These are phyloP conservation scores for Kwoniella heveanensis DNA, from an alignment of 768 basidiomycete genomes.

Conservation along the genomic window DNA sequence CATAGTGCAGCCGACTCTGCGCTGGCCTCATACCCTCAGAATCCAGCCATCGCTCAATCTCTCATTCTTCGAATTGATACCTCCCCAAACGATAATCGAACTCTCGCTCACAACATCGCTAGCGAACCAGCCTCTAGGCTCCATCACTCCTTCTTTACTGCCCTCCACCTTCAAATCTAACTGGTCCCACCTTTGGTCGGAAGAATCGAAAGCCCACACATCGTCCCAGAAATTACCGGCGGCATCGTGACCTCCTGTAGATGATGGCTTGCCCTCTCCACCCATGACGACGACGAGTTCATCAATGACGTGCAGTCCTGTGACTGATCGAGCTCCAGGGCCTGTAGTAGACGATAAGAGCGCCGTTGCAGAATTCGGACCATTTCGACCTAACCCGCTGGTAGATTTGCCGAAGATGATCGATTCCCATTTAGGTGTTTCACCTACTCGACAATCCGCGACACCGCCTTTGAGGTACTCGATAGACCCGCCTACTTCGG, in stretches of 20 bases:
- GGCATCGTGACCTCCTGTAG: constrained; percentile 39
- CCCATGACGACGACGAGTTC: constrained; percentile 22
- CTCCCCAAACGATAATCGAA: constrained; percentile 58
- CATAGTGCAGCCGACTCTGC: no score
- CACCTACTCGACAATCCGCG: no score
- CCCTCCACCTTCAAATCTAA: neutral
- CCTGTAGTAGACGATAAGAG: neutral
- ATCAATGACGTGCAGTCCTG: constrained; percentile 17
- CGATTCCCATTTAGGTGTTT: constrained; percentile 9
- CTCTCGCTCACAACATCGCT: constrained; percentile 45
- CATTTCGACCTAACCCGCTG: constrained; percentile 14
- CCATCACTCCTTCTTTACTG: neutral
- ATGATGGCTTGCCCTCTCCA: constrained; percentile 40
- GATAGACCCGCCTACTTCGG: constrained; percentile 31
- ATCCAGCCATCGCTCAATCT: constrained; percentile 60
- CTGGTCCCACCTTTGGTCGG: constrained; percentile 11
- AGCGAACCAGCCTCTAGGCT: constrained; percentile 60
- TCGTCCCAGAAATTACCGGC: constrained; percentile 41
- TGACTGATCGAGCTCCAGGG: constrained; percentile 32
- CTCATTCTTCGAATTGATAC: constrained; percentile 59
- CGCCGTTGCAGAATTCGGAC: neutral
- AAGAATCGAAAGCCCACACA: constrained; percentile 29
- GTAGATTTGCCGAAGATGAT: constrained; percentile 4
- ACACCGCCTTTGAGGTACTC: constrained; percentile 26
- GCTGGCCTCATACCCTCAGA: constrained; percentile 9